phyloP scores from a whole-genome alignment of 2,329 filamentous ascomycete species.

The Xylariaceae sp. region DNA sequence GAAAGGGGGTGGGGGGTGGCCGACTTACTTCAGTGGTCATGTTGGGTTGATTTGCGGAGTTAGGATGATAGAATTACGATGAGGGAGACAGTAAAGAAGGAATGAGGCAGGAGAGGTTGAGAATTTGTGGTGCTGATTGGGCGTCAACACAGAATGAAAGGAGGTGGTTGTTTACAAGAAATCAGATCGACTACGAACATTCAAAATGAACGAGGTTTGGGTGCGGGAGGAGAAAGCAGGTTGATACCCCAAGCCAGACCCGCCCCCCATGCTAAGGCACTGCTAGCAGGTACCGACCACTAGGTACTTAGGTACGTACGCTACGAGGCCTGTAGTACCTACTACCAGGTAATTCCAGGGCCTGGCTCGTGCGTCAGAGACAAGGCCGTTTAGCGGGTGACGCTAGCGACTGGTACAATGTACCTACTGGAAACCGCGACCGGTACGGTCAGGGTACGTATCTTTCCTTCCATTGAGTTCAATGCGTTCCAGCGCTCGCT shows the following conservation, averaged over 20 bases:
- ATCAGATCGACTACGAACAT: constrained; percentile 24
- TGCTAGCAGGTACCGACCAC: not conserved
- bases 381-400: not conserved
- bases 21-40: constrained; percentile 32
- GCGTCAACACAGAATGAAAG: constrained; percentile 13
- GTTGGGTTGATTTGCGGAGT: constrained; percentile 20
- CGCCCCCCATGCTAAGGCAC: constrained; percentile 2
- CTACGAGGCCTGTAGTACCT: too few relatives aligned
- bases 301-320: not conserved
- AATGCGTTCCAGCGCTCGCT: constrained; percentile 4
- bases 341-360: not conserved
- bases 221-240: constrained; percentile 23
- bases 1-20: constrained; percentile 16
- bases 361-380: constrained; percentile 19
- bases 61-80: constrained; percentile 13
- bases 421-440: not conserved
- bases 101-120: not conserved
- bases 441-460: not conserved
- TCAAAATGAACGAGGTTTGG: constrained; percentile 29
- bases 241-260: constrained; percentile 14
- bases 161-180: constrained; percentile 28
- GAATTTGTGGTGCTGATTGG: constrained; percentile 10
- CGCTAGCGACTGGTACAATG: not conserved
- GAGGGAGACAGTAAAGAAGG: constrained; percentile 3
- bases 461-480: constrained; percentile 10